A percentile compares a stretch with the other conserved stretches of the same genome.
Conservation (phyloP, 768 basidiomycete genomes). For the Saitozyma podzolica region DNA sequence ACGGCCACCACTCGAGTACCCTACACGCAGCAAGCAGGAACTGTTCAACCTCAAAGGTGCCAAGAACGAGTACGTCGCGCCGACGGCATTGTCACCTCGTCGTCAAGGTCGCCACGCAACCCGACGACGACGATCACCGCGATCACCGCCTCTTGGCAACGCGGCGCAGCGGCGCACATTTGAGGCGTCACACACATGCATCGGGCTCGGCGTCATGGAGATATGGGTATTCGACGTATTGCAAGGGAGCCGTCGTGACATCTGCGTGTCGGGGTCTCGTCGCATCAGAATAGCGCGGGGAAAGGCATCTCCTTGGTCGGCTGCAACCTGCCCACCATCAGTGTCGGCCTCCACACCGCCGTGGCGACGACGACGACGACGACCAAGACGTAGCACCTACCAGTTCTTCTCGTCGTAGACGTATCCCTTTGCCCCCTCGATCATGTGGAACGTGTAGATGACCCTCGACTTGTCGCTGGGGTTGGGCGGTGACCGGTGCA, state of each 20-base stretch:
- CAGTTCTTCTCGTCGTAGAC: slow-evolving; percentile 88
- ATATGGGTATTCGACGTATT: too few relatives aligned
- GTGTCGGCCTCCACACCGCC: not conserved
- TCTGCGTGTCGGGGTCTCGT: not conserved
- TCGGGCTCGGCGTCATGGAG: too few relatives aligned
- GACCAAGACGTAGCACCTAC: slow-evolving; percentile 20
- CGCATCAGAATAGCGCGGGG: slow-evolving; percentile 48
- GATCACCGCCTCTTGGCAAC: too few relatives aligned
- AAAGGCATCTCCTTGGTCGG: slow-evolving; percentile 83
- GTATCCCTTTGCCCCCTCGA: slow-evolving; percentile 59
- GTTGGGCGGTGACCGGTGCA: slow-evolving; percentile 91
- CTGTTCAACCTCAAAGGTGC: too few relatives aligned
- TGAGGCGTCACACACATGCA: too few relatives aligned
- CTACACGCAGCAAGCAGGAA: too few relatives aligned
- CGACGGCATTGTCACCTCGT: too few relatives aligned
- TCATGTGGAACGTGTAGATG: slow-evolving; percentile 88
- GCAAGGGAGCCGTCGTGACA: not conserved
- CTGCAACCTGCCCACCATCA: slow-evolving; percentile 62
- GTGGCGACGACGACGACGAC: not conserved
- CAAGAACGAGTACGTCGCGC: too few relatives aligned
- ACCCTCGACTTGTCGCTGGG: slow-evolving; percentile 70
- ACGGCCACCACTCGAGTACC: too few relatives aligned
- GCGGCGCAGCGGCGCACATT: too few relatives aligned
- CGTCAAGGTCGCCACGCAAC: too few relatives aligned
- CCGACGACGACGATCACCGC: too few relatives aligned